Percentiles rank a stretch among this genome's conserved stretches.
phyloP scores from a whole-genome alignment of 768 basidiomycete species.

The Amanita rubescens region DNA sequence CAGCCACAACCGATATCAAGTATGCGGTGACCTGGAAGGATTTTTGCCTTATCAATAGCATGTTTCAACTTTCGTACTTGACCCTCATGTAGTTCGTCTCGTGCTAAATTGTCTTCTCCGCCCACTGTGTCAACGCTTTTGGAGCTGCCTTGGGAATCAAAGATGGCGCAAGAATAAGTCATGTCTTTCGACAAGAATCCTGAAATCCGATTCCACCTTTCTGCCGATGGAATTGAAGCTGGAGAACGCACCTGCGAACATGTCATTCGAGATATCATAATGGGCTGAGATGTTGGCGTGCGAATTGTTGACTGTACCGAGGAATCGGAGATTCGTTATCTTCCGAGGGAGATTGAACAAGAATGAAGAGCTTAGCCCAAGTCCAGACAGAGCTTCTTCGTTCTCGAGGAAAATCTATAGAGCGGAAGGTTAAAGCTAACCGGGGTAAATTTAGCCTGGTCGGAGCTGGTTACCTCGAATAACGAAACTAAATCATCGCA shows the following conservation, averaged over 20 bases:
- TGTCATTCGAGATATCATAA: conserved; percentile 73
- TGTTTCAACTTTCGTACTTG: not conserved
- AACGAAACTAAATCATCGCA: conserved; percentile 57
- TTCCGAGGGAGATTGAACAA: conserved; percentile 36
- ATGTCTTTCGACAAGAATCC: conserved; percentile 62
- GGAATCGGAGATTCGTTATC: conserved; percentile 51
- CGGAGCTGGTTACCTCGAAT: conserved; percentile 41
- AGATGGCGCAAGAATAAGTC: conserved; percentile 77
- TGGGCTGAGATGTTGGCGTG: conserved; percentile 67
- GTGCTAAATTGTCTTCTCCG: no score
- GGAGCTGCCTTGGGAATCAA: conserved; percentile 55
- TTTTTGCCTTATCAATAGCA: conserved; percentile 12
- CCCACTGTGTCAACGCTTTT: not conserved
- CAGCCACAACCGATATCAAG: conserved; percentile 64
- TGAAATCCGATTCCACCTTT: conserved; percentile 11
- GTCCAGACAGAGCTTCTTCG: not conserved
- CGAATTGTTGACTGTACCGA: conserved; percentile 59
- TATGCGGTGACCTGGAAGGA: conserved; percentile 43
- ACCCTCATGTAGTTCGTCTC: not conserved
- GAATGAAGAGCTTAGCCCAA: not conserved
- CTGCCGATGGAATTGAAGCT: not conserved
- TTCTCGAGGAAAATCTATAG: not conserved
- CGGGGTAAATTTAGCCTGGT: not conserved
- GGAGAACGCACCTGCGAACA: conserved; percentile 49
- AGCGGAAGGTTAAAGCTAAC: not conserved